Evolutionary conservation across 2,329 filamentous ascomycete species (phyloP).

Genomic region (Fusarium miscanthi): DNA sequence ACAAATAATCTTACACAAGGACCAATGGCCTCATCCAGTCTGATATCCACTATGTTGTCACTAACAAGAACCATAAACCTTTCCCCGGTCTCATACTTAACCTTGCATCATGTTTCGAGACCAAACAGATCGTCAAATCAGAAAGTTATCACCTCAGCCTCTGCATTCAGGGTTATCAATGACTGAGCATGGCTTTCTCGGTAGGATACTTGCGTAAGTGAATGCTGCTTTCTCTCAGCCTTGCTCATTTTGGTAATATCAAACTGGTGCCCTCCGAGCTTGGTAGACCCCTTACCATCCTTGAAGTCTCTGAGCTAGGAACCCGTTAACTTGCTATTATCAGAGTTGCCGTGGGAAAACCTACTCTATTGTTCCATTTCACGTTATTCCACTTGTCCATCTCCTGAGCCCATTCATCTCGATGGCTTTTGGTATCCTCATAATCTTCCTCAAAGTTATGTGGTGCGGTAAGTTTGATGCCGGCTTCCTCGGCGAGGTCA

Average conservation of each 20-base stretch:
- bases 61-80: too few relatives aligned
- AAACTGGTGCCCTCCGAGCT: conserved; percentile 3
- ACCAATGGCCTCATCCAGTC: background rate
- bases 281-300: background rate
- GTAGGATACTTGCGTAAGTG: background rate
- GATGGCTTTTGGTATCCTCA: background rate
- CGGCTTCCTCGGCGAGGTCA: conserved; percentile 25
- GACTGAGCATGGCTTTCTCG: background rate
- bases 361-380: conserved; percentile 12
- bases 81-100: too few relatives aligned
- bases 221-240: background rate
- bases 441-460: background rate
- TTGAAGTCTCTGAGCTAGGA: background rate
- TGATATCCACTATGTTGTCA: background rate
- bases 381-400: conserved; percentile 16
- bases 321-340: background rate
- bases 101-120: too few relatives aligned
- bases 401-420: background rate
- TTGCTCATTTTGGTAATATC: conserved; percentile 16
- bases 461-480: conserved; percentile 2
- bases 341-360: accelerated
- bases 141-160: too few relatives aligned
- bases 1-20: background rate
- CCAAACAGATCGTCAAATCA: too few relatives aligned
- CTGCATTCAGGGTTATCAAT: too few relatives aligned